Conservation (phyloP, 1,139 yeast genomes). For the Blastobotrys capitulatus region DNA sequence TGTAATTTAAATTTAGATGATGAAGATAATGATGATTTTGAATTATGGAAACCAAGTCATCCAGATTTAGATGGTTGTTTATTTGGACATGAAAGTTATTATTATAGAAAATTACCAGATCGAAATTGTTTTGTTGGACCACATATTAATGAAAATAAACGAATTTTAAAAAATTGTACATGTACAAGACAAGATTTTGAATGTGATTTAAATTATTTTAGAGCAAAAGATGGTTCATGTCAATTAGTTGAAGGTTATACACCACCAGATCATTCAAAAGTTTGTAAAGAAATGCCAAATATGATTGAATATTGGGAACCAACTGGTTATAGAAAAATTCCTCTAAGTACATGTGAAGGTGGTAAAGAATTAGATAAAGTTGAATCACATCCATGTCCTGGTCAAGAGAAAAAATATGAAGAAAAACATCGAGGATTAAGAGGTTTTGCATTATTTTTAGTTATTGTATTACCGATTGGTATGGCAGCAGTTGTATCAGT, state of each 20-base stretch:
- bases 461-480: conserved; percentile 53
- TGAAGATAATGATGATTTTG: conserved; percentile 66
- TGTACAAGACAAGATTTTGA: conserved; percentile 89
- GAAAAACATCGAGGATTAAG: conserved; percentile 51
- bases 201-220: conserved; percentile 81
- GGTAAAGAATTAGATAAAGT: conserved; percentile 65
- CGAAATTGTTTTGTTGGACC: conserved; percentile 75
- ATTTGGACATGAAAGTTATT: conserved; percentile 82
- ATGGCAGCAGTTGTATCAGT: conserved; percentile 55
- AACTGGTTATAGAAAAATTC: conserved; percentile 74
- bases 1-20: conserved; percentile 62
- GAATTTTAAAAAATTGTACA: conserved; percentile 60
- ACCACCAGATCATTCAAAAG: conserved; percentile 59
- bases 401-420: conserved; percentile 63
- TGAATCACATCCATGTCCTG: conserved; percentile 79
- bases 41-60: conserved; percentile 73
- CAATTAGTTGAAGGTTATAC: conserved; percentile 65
- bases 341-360: conserved; percentile 68
- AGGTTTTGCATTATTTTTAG: conserved; percentile 49
- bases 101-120: conserved; percentile 62
- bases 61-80: conserved; percentile 60
- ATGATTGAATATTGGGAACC: conserved; percentile 67
- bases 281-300: conserved; percentile 53
- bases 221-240: conserved; percentile 79
- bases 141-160: conserved; percentile 50